A percentile compares a stretch with the other conserved stretches of the same genome.
Conservation (phyloP, 768 basidiomycete species). For the Tephrocybe sp. region DNA sequence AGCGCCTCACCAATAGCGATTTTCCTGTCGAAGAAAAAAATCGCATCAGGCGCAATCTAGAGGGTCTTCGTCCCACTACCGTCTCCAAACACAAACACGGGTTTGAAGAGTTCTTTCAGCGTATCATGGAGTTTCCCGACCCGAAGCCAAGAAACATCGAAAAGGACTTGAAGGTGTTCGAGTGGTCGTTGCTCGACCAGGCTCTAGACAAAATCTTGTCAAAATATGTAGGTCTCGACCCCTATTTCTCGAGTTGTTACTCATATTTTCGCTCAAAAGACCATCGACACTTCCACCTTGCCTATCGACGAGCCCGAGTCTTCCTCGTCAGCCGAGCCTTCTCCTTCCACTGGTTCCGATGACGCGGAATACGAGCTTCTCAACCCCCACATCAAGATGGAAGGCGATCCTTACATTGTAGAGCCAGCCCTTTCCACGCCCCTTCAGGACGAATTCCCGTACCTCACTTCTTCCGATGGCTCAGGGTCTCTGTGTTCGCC, state of each 20-base stretch:
- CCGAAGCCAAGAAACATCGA: constrained; percentile 97
- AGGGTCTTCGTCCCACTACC: constrained; percentile 88
- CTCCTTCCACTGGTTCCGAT: constrained; percentile 25
- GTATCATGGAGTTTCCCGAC: constrained; percentile 94
- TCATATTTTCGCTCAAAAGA: constrained; percentile 28
- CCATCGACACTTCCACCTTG: constrained; percentile 43
- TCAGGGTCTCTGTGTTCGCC: constrained; percentile 33
- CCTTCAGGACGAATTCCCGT: constrained; percentile 28
- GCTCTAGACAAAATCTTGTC: constrained; percentile 79
- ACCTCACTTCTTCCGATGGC: constrained; percentile 23
- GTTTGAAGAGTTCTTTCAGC: constrained; percentile 86
- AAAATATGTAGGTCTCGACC: constrained; percentile 67
- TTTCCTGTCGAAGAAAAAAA: constrained; percentile 98
- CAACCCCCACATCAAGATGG: constrained; percentile 12
- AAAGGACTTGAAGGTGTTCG: constrained; percentile 91
- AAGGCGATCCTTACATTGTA: constrained; percentile 15
- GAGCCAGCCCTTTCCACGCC: constrained; percentile 15
- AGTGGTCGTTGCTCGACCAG: constrained; percentile 69
- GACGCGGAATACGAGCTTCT: constrained; percentile 16
- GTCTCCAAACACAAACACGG: constrained; percentile 84
- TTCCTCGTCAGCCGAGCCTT: constrained; percentile 26
- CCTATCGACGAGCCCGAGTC: constrained; percentile 31
- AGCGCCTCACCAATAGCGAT: constrained; percentile 69
- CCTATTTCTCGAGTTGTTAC: not conserved
- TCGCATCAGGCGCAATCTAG: constrained; percentile 90